Evolutionary conservation across 2,329 filamentous ascomycete genomes (phyloP), one percentile per base, ranked within the genome.

Genomic region (Penicillium olsonii): DNA sequence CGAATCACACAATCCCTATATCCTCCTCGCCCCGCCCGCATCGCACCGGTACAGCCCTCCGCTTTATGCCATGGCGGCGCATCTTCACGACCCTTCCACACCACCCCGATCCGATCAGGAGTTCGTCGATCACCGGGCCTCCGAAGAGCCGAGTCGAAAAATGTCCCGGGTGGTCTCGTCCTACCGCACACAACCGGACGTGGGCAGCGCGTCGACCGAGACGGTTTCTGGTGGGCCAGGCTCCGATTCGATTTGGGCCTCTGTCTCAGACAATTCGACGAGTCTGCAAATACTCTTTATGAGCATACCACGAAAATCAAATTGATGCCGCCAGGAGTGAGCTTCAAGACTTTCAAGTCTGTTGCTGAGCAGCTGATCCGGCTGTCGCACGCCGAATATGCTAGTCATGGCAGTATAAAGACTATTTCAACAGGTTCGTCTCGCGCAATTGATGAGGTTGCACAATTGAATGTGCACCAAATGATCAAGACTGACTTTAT

Each of bases 341-440:
- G 35, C 34, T 18, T 56, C 18, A 41, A 44, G 2, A 60, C 48
- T 1, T 66, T 64, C 22, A 44, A 41, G 24, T 33, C 52, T 2
- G 52, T 63, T 5, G 47, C 52, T 2, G 42, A 35, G 19, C 41
- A 55, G 14, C 22, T 67, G 35, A 37, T 61, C 6, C 43, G 17
- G 7, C 49, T 38, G 8, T 43, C 58, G 2, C 48, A 54, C 15
- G 33, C 26, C 1, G 24, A 37, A 15, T 2, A 17, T 2, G 55
- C 62, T 0, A 53, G 57, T 27, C 54, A 40, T 10, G 43, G 42
- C 7, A 19, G 35, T 5, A 51, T 60, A 35, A 38, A 48, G 35
- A 42, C 45, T 5, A 60, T 63, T 34, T 60, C 59, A 15, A 33
- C 47, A 37, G 60, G 60, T 61, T n/a, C n/a, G n/a, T n/a, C n/a